Evolutionary conservation across 352 stramenopile species (phyloP), one percentile per base, ranked within the genome.

Genomic region (Blastocystis sp.): DNA sequence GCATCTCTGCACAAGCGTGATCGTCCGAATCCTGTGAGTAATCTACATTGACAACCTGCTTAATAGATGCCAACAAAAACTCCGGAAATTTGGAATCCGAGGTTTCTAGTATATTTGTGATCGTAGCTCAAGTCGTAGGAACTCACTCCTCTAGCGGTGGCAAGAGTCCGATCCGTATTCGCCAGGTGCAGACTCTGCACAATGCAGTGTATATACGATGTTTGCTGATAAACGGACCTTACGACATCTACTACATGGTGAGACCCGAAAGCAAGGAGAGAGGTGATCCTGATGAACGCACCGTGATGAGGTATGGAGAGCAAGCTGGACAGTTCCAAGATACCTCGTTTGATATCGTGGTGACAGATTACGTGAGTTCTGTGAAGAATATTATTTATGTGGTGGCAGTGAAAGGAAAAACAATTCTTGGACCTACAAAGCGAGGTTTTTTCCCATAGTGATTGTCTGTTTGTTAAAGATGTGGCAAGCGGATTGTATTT

Each of bases 301-400:
- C 5, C 8, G 73, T 84, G 34, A 84, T 84, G 73, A n/a, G 73
- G 29, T 84, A 66, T 34, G 73, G 73, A n/a, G 50, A 53, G 9
- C 59, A 84, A 55, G 73, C 73, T 23, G 73, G 73, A n/a, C 50
- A 64, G 8, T 84, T 84, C 68, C 23, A n/a, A 39, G 54, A 84
- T 37, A 43, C 43, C n/a, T 84, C 73, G 37, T 84, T 84, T 29
- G 73, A 84, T 84, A 84, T 84, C 15, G 73, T 84, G 29, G 73
- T 84, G 34, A 84, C 73, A n/a, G 73, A 84, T 84, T 84, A 84
- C 23, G 73, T 84, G 47, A 66, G 47, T 37, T 84, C 54, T 15
- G 73, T 84, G 73, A 8, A 41, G 47, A 84, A 84, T 45, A 18
- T 84, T 11, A 53, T 66, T 18, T 84, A 84, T 69, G 34, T 84